Evolutionary conservation across 331 rosid genomes (phyloP).

Genomic region (Saraca asoca): DNA sequence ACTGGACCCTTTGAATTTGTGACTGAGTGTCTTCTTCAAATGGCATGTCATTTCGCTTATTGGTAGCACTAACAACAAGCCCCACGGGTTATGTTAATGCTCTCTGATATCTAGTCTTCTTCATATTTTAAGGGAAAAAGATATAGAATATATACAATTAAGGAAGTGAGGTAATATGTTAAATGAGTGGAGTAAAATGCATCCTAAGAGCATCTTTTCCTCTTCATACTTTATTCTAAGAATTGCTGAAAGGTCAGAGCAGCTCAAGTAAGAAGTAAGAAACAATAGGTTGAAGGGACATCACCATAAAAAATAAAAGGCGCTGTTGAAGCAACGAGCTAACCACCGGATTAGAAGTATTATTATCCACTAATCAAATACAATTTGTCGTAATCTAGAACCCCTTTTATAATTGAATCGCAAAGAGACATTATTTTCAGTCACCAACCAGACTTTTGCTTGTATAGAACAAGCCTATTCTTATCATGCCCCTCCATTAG

Average conservation of each 20-base stretch:
- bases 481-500: slow-evolving; percentile 14
- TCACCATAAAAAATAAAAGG: slow-evolving; percentile 6
- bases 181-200: no score
- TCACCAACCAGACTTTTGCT: slow-evolving; percentile 25
- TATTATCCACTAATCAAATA: slow-evolving; percentile 36
- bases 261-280: slow-evolving; percentile 4
- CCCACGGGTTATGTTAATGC: no score
- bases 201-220: not conserved
- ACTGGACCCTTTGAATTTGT: slow-evolving; percentile 7
- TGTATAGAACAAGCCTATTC: slow-evolving; percentile 8
- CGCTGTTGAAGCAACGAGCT: slow-evolving; percentile 34
- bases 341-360: slow-evolving; percentile 45
- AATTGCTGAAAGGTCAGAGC: slow-evolving; percentile 1
- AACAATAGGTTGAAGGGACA: slow-evolving; percentile 11
- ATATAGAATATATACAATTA: no score
- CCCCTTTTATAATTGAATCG: slow-evolving; percentile 9
- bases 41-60: not conserved
- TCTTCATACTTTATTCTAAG: slow-evolving; percentile 7
- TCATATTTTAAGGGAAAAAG: no score
- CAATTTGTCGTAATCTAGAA: slow-evolving; percentile 29
- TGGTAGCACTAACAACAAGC: not conserved
- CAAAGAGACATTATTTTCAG: slow-evolving; percentile 18
- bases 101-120: no score
- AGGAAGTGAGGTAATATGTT: no score
- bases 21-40: not conserved